Evolutionary conservation across 495 filamentous ascomycete genomes (phyloP), one percentile per base, ranked within the genome.

Genomic region (Poronia punctata): DNA sequence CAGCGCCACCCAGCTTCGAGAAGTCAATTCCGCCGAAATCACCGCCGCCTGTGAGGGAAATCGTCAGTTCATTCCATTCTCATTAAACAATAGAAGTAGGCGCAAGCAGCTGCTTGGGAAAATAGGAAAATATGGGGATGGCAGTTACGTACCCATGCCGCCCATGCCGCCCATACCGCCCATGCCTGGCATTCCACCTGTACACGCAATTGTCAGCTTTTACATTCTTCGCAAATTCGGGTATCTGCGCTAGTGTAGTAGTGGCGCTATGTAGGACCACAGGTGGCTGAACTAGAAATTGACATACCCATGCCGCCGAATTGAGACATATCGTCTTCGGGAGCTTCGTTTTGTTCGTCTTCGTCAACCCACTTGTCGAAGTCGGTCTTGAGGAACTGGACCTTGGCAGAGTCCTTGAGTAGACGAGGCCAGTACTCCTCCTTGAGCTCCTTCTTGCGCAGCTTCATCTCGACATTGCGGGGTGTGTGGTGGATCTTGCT

Each of bases 341-440:
- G 66, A 12, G 69, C 81, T 54, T 83, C 87, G 54, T 96, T 84
- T 70, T 98, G 92, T 75, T 98, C 92, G 62, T 98, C 92, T 79
- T 97, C 92, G 62, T 97, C 93, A 51, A 98, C 88, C 93, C 93
- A 98, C 88, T 97, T 97, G 68, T 96, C 87, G 55, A 98, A 98
- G 65, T 98, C 83, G 52, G 92, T 98, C 86, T 95, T 96, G 56
- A 98, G 65, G 79, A 92, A 98, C 71, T 97, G 92, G 37, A 82
- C 59, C 75, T 86, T 95, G 78, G 87, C 82, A 25, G 65, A 64
- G 18, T 86, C 84, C 80, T 96, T 95, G 56, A 95, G 68, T 41
- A 98, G 75, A 50, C 92, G 79, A 26, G 92, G 92, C 92, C 92
- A 98, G 74, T 80, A 97, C 56, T 87, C 85, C 44, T 80, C 72